Conservation (phyloP, 768 basidiomycete genomes). For the Coprinopsis marcescibilis region DNA sequence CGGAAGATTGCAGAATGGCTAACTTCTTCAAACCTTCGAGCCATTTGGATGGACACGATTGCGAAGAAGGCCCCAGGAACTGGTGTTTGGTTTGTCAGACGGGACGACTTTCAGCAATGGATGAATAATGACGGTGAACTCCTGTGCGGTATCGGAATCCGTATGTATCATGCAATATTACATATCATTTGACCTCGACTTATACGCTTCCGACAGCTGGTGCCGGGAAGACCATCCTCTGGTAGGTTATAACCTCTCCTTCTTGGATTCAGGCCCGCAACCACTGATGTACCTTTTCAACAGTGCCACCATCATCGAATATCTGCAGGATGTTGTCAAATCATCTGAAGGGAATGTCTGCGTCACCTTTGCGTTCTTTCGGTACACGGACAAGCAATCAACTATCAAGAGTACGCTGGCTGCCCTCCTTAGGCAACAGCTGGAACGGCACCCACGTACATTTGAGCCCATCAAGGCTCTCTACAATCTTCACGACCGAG, state of each 20-base stretch:
- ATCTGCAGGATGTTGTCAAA: neutral
- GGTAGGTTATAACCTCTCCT: neutral
- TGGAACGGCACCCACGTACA: neutral
- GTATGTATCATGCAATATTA: neutral
- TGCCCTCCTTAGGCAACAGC: neutral
- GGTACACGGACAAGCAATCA: neutral
- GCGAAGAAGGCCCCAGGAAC: neutral
- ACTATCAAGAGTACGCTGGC: neutral
- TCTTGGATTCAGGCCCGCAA: neutral
- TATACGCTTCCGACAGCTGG: neutral
- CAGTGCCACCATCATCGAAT: neutral
- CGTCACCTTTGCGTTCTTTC: neutral
- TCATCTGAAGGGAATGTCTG: neutral
- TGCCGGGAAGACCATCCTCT: neutral
- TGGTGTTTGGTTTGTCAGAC: neutral
- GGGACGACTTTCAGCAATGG: neutral
- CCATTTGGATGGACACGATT: too few species aligned
- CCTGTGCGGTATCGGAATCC: neutral
- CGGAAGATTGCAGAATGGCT: too few species aligned
- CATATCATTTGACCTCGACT: neutral
- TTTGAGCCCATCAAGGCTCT: neutral
- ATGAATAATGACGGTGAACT: neutral
- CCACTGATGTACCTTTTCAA: neutral
- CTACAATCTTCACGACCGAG: neutral
- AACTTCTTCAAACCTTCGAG: too few species aligned